Base-by-base conservation (phyloP, 805 yeast species). In the Ogataea chonburiensis region DNA sequence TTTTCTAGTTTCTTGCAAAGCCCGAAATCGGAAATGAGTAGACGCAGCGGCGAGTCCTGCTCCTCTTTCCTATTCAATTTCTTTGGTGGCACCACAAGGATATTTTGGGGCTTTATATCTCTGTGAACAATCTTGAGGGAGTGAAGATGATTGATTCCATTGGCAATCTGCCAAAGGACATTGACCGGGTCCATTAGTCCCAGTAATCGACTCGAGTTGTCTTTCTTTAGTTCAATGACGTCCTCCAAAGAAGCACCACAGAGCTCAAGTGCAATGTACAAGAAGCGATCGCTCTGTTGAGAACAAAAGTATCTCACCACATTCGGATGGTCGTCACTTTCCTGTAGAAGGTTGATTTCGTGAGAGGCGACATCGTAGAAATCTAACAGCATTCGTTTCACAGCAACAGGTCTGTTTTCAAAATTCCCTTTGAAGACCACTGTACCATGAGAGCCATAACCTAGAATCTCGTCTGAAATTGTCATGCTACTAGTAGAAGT, bases 361-460 rank as follows among this genome's bases (percentile, higher is more conserved):
- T 86, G 95, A 7, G 87, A 81, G 2, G 98, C 98, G 39, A 91
- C 77, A 53, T 93, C 97, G 60, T 85, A 91, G 54, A 89, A 93
- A 56, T 89, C 96, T 23, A 89, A 70, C 35, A 93, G 66, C 95
- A 93, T 86, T 51, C 98, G 67, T 58, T 93, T 93, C 5, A 93
- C 94, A 0, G 98, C 98, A 5, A 93, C 98, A 1, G 95, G 96
- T 38, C 98, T 71, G 48, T 79, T 81, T 55, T 91, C 96, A 63
- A 89, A 93, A 4, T 77, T 73, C 0, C 98, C 98, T 55, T 81
- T 78, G 55, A 79, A 87, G 1, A 93, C 98, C 18, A 91, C 87
- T 0, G 98, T 93, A 17, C 98, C 98, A 50, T 89, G 96, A 1
- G 96, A 86, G 1, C 98, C 98, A 57, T 86, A 87, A 1, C 98